phyloP scores from a whole-genome alignment of 768 basidiomycete species.

The Phlegmacium glaucopus region DNA sequence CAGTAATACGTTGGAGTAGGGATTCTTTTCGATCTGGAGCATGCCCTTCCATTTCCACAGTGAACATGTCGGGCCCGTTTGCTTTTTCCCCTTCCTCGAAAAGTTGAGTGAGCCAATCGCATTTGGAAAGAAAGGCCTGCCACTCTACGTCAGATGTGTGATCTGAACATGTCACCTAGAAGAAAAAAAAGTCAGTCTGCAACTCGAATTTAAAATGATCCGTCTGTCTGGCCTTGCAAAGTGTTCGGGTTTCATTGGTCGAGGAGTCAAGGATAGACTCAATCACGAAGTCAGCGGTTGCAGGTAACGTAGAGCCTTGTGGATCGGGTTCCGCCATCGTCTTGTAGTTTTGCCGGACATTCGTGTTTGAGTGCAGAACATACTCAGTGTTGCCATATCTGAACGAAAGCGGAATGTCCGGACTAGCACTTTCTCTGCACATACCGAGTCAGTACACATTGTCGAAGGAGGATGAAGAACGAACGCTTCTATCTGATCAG shows the following conservation, averaged over 20 bases:
- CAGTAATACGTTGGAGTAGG: no score
- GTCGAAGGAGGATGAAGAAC: no score
- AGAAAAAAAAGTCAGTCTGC: background rate
- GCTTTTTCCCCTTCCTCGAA: background rate
- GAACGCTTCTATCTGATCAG: background rate
- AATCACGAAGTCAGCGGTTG: slow-evolving; percentile 1
- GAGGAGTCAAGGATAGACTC: slow-evolving; percentile 15
- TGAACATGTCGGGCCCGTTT: no score
- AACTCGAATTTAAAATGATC: slow-evolving; percentile 1
- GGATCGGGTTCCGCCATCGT: background rate
- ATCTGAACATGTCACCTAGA: slow-evolving; percentile 45
- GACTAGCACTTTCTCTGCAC: background rate
- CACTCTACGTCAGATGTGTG: slow-evolving; percentile 36
- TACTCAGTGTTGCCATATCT: slow-evolving; percentile 4
- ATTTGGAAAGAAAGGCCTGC: slow-evolving; percentile 33
- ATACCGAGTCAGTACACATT: no score
- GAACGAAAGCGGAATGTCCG: slow-evolving; percentile 8
- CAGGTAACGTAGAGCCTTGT: background rate
- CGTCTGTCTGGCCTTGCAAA: slow-evolving; percentile 47
- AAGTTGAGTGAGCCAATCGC: slow-evolving; percentile 34
- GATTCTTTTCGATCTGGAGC: no score
- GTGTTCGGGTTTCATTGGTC: slow-evolving; percentile 21
- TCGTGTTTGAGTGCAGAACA: slow-evolving; percentile 8
- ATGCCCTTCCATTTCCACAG: no score
- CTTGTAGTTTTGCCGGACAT: slow-evolving; percentile 11